Percentiles rank a stretch among this genome's conserved stretches.
phyloP scores from a whole-genome alignment of 495 filamentous ascomycete genomes.

The Chaetomium fimeti region DNA sequence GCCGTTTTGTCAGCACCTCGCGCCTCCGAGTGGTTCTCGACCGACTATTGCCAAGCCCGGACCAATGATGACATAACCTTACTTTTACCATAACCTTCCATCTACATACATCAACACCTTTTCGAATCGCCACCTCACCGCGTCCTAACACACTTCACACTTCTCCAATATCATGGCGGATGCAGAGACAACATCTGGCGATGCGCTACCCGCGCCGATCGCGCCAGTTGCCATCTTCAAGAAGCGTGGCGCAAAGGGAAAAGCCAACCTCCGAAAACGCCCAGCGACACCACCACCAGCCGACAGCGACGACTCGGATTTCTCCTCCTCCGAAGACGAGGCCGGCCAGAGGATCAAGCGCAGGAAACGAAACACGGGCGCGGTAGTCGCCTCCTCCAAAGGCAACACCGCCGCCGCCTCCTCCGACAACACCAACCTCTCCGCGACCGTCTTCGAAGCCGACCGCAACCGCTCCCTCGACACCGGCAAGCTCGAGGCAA shows the following conservation, averaged over 20 bases:
- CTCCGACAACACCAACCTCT: neutral
- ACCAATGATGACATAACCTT: constrained; percentile 12
- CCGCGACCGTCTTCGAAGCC: constrained; percentile 57
- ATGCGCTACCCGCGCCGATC: constrained; percentile 30
- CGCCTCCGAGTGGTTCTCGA: neutral
- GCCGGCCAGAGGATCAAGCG: constrained; percentile 73
- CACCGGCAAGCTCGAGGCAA: constrained; percentile 74
- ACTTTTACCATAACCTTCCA: neutral
- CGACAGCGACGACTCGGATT: constrained; percentile 56
- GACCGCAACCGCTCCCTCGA: constrained; percentile 62
- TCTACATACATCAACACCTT: constrained; percentile 1
- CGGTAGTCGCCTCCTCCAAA: constrained; percentile 56
- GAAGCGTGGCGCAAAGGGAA: constrained; percentile 73
- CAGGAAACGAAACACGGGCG: constrained; percentile 64
- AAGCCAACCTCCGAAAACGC: constrained; percentile 78
- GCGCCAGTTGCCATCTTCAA: constrained; percentile 73
- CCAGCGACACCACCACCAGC: constrained; percentile 73
- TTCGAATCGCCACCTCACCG: neutral
- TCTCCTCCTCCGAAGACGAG: constrained; percentile 76
- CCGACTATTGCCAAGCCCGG: neutral
- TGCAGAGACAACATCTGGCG: constrained; percentile 27
- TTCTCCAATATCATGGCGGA: constrained; percentile 24
- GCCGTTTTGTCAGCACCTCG: neutral
- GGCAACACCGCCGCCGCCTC: constrained; percentile 35
- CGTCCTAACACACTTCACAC: neutral